These are phyloP conservation scores for Boletus eberwhitei DNA, from an alignment of 768 basidiomycete genomes.

Conservation along the genomic window DNA sequence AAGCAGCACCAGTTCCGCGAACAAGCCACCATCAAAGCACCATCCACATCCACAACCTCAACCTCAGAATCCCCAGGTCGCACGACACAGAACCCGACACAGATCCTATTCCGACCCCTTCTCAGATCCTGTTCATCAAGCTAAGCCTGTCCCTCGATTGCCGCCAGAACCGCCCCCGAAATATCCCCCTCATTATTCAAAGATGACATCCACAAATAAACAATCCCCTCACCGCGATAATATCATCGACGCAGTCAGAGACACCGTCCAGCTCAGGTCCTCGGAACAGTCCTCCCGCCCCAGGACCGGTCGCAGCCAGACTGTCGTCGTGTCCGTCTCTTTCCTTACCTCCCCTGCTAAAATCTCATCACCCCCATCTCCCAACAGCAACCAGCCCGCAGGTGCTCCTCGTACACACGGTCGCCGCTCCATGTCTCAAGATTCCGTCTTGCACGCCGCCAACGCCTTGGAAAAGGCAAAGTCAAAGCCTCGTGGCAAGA, in stretches of 20 bases:
- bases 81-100: slow-evolving; percentile 35
- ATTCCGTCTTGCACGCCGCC: slow-evolving; percentile 40
- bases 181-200: slow-evolving; percentile 21
- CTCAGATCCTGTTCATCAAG: slow-evolving; percentile 35
- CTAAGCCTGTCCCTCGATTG: slow-evolving; percentile 39
- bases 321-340: slow-evolving; percentile 34
- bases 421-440: slow-evolving; percentile 50
- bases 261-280: slow-evolving; percentile 59
- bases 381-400: slow-evolving; percentile 22
- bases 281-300: slow-evolving; percentile 41
- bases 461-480: slow-evolving; percentile 45
- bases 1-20: slow-evolving; percentile 17
- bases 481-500: slow-evolving; percentile 53
- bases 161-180: slow-evolving; percentile 37
- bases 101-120: slow-evolving; percentile 56
- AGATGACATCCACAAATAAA: slow-evolving; percentile 28
- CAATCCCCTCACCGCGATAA: slow-evolving; percentile 35
- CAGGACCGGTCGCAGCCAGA: slow-evolving; percentile 58
- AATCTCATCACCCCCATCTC: slow-evolving; percentile 18
- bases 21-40: slow-evolving; percentile 28
- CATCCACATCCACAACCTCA: slow-evolving; percentile 12
- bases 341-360: slow-evolving; percentile 1
- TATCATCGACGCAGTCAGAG: slow-evolving; percentile 62
- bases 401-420: slow-evolving; percentile 26
- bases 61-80: slow-evolving; percentile 19